phyloP scores from a whole-genome alignment of 768 basidiomycete species.

The Kwoniella dendrophila region DNA sequence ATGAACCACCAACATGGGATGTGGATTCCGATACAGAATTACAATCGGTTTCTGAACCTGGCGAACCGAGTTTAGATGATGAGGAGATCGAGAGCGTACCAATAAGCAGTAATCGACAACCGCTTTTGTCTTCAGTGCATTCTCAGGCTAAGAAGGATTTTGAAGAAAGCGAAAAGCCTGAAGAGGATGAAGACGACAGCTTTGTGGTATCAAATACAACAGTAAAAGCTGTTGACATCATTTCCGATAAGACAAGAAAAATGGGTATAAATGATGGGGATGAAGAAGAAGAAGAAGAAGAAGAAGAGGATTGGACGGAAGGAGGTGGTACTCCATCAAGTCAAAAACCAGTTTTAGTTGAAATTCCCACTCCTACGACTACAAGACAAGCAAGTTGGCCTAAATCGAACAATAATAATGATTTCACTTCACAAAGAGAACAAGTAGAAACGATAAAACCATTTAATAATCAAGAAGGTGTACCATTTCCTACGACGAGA shows the following conservation, averaged over 20 bases:
- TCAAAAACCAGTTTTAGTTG: constrained; percentile 14
- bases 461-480: not conserved
- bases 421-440: not conserved
- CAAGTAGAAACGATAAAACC: not conserved
- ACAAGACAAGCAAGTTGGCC: constrained; percentile 1
- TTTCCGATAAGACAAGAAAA: not conserved
- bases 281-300: constrained; percentile 12
- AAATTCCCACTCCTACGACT: constrained; percentile 1
- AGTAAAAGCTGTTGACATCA: constrained; percentile 18
- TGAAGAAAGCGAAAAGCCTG: too few species aligned
- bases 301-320: too few species aligned
- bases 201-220: constrained; percentile 21
- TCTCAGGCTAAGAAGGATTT: too few species aligned
- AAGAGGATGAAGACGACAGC: not conserved
- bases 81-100: constrained; percentile 14
- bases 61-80: constrained; percentile 34
- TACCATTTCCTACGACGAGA: not conserved
- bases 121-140: not conserved
- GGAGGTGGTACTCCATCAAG: constrained; percentile 15
- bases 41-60: constrained; percentile 72
- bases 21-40: constrained; percentile 69
- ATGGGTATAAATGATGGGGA: not conserved
- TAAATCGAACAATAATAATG: not conserved
- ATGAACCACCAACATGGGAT: constrained; percentile 80
- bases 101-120: constrained; percentile 1